These are phyloP conservation scores for Buxus sempervirens DNA, from an alignment of 164 flowering plant genomes.

Conservation along the genomic window DNA sequence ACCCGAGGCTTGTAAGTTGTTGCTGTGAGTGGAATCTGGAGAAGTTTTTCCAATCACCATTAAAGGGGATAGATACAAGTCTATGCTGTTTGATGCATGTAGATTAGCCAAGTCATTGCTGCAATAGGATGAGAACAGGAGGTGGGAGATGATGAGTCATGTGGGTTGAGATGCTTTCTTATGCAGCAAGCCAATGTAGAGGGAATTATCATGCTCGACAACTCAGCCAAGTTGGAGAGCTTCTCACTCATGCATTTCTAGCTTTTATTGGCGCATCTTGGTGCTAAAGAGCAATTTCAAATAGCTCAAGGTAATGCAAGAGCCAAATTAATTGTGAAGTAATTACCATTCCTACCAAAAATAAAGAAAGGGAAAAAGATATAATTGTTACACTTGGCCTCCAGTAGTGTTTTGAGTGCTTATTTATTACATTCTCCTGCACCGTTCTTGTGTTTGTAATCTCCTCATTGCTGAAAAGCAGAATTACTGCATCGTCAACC, in stretches of 20 bases:
- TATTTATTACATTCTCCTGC: not conserved
- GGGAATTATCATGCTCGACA: not conserved
- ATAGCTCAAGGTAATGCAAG: not conserved
- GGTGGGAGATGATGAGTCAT: not conserved
- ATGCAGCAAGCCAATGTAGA: not conserved
- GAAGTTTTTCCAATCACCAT: slow-evolving; percentile 15
- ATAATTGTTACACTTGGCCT: too few species aligned
- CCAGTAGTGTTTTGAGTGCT: too few species aligned
- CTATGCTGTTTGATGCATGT: slow-evolving; percentile 24
- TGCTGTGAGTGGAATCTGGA: slow-evolving; percentile 18
- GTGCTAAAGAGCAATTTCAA: not conserved
- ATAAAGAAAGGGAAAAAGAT: too few species aligned
- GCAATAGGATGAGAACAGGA: too few species aligned
- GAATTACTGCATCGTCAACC: too few species aligned
- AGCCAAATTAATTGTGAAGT: not conserved
- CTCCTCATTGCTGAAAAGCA: too few species aligned
- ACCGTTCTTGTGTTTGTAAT: not conserved
- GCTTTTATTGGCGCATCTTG: slow-evolving; percentile 5
- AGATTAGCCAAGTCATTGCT: too few species aligned
- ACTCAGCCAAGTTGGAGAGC: not conserved
- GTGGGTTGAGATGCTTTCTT: not conserved
- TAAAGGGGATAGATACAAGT: slow-evolving; percentile 26
- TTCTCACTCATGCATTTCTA: slow-evolving; percentile 2
- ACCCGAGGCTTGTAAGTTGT: slow-evolving; percentile 11
- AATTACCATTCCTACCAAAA: too few species aligned